Evolutionary conservation across 768 basidiomycete genomes (phyloP), one percentile per base, ranked within the genome.

Genomic region (Pleurotus djamor): DNA sequence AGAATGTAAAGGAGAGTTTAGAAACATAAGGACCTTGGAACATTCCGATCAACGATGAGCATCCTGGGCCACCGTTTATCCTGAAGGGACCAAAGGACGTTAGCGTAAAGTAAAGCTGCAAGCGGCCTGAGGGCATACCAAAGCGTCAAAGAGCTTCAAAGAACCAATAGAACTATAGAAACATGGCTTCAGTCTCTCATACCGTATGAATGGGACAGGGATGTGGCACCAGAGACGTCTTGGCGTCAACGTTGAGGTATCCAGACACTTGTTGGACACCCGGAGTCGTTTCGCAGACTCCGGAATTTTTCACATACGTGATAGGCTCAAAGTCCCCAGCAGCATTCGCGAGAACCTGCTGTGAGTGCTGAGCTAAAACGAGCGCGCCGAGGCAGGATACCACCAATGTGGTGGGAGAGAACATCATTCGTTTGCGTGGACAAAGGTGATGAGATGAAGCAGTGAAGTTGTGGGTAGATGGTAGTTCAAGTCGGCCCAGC

Each of bases 121-220:
- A 33, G 17, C 52, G 34, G 21, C 14, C 28, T 17, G 48, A 4
- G 7, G 21, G 3, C 21, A 28, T 59, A 84, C 86, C 87, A 89
- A 32, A 88, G 72, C 2, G 86, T 86, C 63, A 89, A 83, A 0
- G 87, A 2, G 87, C 79, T 61, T 84, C 88, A 54, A 89, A 89
- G 69, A 88, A 89, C 85, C 87, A 89, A 66, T 88, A 89, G 84
- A 84, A 88, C 86, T 87, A 17, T 3, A 1, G 9, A 17, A 3
- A 17, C 4, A 28, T 1, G 3, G 3, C 3, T 28, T 28, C 21
- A 28, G 21, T 3, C 1, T 28, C 3, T 28, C 2, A 28, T 1
- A 3, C 21, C 2, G 3, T 28, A 28, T 1, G 21, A 3, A 28
- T 3, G 21, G 3, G 21, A 28, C 21, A 28, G 21, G 21, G 3